phyloP scores from a whole-genome alignment of 495 filamentous ascomycete genomes.

The Lasiosphaeria ovina region DNA sequence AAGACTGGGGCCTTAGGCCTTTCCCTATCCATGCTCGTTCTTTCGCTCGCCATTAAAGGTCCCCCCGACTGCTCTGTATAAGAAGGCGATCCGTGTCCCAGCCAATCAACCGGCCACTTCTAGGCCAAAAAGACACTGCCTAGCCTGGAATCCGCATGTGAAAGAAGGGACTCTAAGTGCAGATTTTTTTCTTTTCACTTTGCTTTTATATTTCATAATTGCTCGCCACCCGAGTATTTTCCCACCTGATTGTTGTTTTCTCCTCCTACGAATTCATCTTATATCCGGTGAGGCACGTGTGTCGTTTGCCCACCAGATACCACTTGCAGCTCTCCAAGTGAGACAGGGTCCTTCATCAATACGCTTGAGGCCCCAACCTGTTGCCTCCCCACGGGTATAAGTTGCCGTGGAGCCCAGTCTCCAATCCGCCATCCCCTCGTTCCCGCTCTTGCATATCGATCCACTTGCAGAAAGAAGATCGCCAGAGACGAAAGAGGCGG shows the following conservation, averaged over 20 bases:
- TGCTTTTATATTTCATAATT: not conserved
- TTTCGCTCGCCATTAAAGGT: not conserved
- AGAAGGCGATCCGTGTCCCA: not conserved
- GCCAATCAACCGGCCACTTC: not conserved
- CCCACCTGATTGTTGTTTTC: not conserved
- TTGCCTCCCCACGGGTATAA: not conserved
- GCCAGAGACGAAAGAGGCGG: not conserved
- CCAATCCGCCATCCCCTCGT: not conserved
- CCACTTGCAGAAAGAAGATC: not conserved
- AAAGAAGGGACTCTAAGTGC: not conserved
- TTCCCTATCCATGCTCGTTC: no score
- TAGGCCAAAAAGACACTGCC: not conserved
- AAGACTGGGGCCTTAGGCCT: no score
- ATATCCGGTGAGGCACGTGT: not conserved
- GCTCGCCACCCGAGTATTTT: not conserved
- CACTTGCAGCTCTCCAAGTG: no score
- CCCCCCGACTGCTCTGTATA: not conserved
- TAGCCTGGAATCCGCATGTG: not conserved
- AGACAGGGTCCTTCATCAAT: no score
- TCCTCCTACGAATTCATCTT: not conserved
- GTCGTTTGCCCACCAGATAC: no score
- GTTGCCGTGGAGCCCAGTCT: not conserved
- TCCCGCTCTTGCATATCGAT: not conserved
- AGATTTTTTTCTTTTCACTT: not conserved
- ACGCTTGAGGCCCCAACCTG: not conserved